These are phyloP conservation scores for Talaromyces sp. DNA, from an alignment of 2,329 filamentous ascomycete genomes.

Conservation along the genomic window DNA sequence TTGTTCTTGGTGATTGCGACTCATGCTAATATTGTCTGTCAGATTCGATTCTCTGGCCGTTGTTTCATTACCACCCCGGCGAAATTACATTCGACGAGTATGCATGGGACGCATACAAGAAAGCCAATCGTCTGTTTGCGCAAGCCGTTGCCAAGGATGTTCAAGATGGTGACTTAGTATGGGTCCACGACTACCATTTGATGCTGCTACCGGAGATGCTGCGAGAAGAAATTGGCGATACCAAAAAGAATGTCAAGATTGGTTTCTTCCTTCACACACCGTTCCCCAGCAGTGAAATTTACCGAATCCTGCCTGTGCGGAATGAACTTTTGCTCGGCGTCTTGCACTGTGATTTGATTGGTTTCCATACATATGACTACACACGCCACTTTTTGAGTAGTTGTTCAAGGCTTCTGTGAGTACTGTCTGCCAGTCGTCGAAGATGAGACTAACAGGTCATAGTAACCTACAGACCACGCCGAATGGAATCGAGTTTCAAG, in stretches of 20 bases:
- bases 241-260: slow-evolving; percentile 86
- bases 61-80: slow-evolving; percentile 95
- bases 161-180: slow-evolving; percentile 85
- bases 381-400: slow-evolving; percentile 90
- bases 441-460: not conserved
- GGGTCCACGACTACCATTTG: slow-evolving; percentile 95
- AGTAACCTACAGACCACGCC: slow-evolving; percentile 65
- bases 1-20: not conserved
- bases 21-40: not conserved
- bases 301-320: slow-evolving; percentile 85
- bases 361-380: slow-evolving; percentile 97
- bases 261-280: slow-evolving; percentile 96
- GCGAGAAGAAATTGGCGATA: slow-evolving; percentile 74
- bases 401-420: slow-evolving; percentile 80
- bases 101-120: slow-evolving; percentile 83
- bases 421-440: not conserved
- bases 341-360: slow-evolving; percentile 85
- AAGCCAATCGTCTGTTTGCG: slow-evolving; percentile 87
- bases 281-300: slow-evolving; percentile 92
- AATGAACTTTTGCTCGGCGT: slow-evolving; percentile 81
- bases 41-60: slow-evolving; percentile 94
- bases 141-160: slow-evolving; percentile 80
- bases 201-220: slow-evolving; percentile 94
- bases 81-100: slow-evolving; percentile 95
- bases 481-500: slow-evolving; percentile 84